Base-by-base conservation (phyloP, 2,329 filamentous ascomycete species). In the Pseudogymnoascus sp. region DNA sequence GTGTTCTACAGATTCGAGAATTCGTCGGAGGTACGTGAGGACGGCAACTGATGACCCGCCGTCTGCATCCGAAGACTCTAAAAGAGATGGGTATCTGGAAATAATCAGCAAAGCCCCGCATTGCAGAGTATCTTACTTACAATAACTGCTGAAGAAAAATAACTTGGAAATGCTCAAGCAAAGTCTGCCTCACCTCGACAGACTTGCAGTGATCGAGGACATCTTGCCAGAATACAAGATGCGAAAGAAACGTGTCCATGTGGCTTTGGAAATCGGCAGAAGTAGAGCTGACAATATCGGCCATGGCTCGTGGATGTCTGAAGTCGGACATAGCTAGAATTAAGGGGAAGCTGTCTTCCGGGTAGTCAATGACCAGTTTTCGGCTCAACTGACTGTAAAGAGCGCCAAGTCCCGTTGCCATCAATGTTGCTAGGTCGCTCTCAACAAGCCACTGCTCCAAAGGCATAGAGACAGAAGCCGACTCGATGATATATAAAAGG, bases 191-290 rank as follows among this genome's bases (percentile, higher is more conserved):
- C 69, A 99, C 91, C 72, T 98, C 93, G 1, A 87, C 81, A 3
- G 93, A 98, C 70, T 88, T 87, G 78, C 95, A 99, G 75, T 98
- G 93, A 74, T 98, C 95, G 65, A 99, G 80, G 35, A 97, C 93
- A 74, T 99, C 95, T 77, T 99, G 95, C 95, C 95, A 99, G 73
- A 99, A 99, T 5, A 96, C 81, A 59, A 99, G 82, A 72, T 98
- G 96, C 0, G 95, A 96, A 43, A 99, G 81, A 71, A 99, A 99
- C 0, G 93, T 96, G 62, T 93, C 88, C 71, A 98, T 84, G 70
- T 97, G 91, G n/a, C 86, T 84, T 70, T 91, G 89, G 66, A 96
- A 92, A 64, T 91, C 86, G 0, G 83, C 79, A 2, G 88, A 87
- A 73, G 89, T 88, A 59, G 91, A 87, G 76, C 85, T 87, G 70